A percentile compares a stretch with the other conserved stretches of the same genome.
These are phyloP conservation scores for Coccinonectria pachysandricola DNA, from an alignment of 2,329 filamentous ascomycete genomes.

Conservation along the genomic window DNA sequence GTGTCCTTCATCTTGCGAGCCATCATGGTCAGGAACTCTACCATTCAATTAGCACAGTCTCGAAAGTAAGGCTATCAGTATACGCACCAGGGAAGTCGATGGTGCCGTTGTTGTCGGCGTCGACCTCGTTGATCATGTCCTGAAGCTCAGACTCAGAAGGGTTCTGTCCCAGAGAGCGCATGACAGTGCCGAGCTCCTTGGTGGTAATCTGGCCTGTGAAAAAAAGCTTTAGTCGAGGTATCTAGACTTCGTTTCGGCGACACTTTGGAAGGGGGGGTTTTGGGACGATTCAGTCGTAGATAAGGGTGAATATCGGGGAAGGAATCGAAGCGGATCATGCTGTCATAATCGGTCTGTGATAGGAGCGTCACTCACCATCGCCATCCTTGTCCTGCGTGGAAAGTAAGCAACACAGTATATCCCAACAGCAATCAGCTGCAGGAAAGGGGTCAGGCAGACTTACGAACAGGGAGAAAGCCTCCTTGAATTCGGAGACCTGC, in stretches of 20 bases:
- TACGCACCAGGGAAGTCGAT: constrained; percentile 78
- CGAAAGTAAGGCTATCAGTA: no score
- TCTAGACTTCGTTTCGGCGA: no score
- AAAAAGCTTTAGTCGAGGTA: constrained; percentile 13
- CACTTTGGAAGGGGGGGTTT: no score
- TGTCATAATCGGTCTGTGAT: no score
- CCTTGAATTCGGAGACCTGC: constrained; percentile 99
- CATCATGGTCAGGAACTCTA: constrained; percentile 91
- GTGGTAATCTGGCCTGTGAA: constrained; percentile 75
- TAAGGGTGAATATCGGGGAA: no score
- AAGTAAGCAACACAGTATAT: constrained; percentile 15
- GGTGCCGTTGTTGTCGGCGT: constrained; percentile 86
- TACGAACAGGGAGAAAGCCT: constrained; percentile 99
- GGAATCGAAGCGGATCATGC: no score
- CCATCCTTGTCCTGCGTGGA: constrained; percentile 70
- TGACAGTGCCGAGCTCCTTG: constrained; percentile 82
- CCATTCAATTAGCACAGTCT: no score
- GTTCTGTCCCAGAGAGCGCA: constrained; percentile 84
- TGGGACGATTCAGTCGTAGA: no score
- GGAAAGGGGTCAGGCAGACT: constrained; percentile 31
- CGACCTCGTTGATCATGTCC: constrained; percentile 92
- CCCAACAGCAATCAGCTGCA: constrained; percentile 1
- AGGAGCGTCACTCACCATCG: constrained; percentile 59
- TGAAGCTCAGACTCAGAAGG: constrained; percentile 82
- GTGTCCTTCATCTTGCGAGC: constrained; percentile 91